Evolutionary conservation across 257 asterid genomes (phyloP), one percentile per base, ranked within the genome.

Genomic region (Misopates orontium): DNA sequence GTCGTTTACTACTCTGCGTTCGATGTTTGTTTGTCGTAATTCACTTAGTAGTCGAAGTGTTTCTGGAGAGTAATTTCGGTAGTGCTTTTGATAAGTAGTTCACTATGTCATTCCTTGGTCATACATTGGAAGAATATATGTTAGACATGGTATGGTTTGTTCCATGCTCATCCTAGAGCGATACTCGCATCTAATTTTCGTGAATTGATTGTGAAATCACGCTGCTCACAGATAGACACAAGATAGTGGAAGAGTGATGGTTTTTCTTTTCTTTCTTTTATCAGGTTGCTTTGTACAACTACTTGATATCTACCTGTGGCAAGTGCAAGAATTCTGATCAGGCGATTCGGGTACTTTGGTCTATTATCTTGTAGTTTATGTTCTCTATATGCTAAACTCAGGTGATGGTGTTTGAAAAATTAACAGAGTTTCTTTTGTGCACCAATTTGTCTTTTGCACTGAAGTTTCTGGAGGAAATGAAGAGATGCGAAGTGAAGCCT

Each of bases 391-490:
- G 49, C 60, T 44, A 59, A 23, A 52, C 53, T 41, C 6, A 15
- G 39, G 20, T 55, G 19, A 9, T 60, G 13, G 67, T 56, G 22
- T 24, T 72, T 66, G 54, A 60, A 64, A 39, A 17, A 40, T 65
- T 24, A 22, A 58, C 49, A 28, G 14, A 40, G 62, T 64, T 73
- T 42, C 6, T 52, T 48, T 56, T 58, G 39, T 57, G 56, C 25
- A n/a, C 8, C 50, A 56, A 14, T 74, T 65, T 59, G 55, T 41
- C 81, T 39, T 50, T 73, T 72, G 54, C 31, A 48, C 58, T 78
- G 78, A 73, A 93, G 99, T 83, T 94, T 79, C 80, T 90, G 40
- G 96, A 94, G 61, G 97, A 94, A 77, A 88, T 94, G 99, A 94
- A 86, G 87, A 81, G 77, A 73, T 80, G 39, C 65, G 95, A 85